Evolutionary conservation across 345 rosid species (phyloP), one percentile per base, ranked within the genome.

Genomic region (Syzygium aromaticum): DNA sequence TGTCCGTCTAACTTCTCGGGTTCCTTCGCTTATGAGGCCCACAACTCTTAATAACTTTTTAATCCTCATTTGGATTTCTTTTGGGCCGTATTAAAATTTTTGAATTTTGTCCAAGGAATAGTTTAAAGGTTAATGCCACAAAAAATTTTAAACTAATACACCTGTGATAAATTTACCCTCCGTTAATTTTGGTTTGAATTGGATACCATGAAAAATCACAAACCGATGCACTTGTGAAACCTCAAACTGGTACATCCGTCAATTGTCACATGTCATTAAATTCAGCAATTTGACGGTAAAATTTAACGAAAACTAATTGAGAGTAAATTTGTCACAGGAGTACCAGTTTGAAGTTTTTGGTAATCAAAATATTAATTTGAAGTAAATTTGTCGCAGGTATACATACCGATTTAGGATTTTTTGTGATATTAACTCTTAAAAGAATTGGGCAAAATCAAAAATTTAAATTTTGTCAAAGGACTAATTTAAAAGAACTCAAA

Each of bases 181-280:
- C 0, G 0, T 9, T 11, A 57, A 2, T 57, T 57, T 25, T 1
- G 11, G 0, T 57, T 57, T 0, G 0, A 25, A 1, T 57, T 57
- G 1, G 0, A 57, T 43, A 43, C 7, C 6, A 43, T 43, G 7
- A 6, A 43, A 43, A 43, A 43, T 1, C 7, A 43, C 7, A 43
- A 43, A 5, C 46, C 1, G 46, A 43, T 43, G 6, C 46, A 43
- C 46, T 6, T 6, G 1, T 5, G 7, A 43, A 43, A 43, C 46
- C 7, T 1, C 46, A 43, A 43, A 43, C 7, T 43, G 46, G 1
- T 43, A 43, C 7, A 43, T 43, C 7, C 46, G 7, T 43, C 1
- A 43, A 43, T 43, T 43, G 46, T 1, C 46, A 43, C 46, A 1
- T 43, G 46, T 43, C 46, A 43, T 43, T 5, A 43, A 43, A 43